Evolutionary conservation across 352 stramenopile species (phyloP).

Genomic region (Phytophthora rubi): DNA sequence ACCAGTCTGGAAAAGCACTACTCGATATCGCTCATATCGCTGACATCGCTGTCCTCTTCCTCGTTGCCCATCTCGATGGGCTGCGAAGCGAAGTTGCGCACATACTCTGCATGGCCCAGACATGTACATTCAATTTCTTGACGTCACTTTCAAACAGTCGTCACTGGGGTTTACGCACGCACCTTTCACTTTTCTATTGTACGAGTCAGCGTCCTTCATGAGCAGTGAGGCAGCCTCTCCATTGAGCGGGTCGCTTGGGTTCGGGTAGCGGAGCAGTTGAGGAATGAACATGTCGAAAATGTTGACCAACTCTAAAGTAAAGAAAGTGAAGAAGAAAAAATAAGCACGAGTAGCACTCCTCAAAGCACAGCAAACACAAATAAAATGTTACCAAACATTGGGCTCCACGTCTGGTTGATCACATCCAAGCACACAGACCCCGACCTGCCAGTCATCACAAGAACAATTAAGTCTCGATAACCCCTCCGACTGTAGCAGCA

Average conservation of each 20-base stretch:
- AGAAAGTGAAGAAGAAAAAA: conserved; percentile 1
- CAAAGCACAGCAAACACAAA: not conserved
- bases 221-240: conserved; percentile 89
- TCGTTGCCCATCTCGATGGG: conserved; percentile 74
- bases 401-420: conserved; percentile 96
- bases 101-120: conserved; percentile 60
- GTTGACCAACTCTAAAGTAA: conserved; percentile 86
- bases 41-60: conserved; percentile 83
- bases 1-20: conserved; percentile 16
- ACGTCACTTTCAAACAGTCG: not conserved
- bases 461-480: conserved; percentile 5
- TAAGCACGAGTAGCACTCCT: conserved; percentile 8
- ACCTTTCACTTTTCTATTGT: conserved; percentile 91
- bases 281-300: conserved; percentile 95
- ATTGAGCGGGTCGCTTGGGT: conserved; percentile 92
- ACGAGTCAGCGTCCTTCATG: conserved; percentile 88
- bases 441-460: conserved; percentile 52
- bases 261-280: conserved; percentile 93
- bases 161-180: not conserved
- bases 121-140: not conserved
- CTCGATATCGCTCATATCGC: conserved; percentile 86
- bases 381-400: conserved; percentile 87
- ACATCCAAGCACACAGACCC: conserved; percentile 94
- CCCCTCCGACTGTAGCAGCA: not conserved
- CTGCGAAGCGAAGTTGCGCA: conserved; percentile 79